These are phyloP conservation scores for Lachnellula cervina DNA, from an alignment of 2,329 filamentous ascomycete genomes.

Conservation along the genomic window DNA sequence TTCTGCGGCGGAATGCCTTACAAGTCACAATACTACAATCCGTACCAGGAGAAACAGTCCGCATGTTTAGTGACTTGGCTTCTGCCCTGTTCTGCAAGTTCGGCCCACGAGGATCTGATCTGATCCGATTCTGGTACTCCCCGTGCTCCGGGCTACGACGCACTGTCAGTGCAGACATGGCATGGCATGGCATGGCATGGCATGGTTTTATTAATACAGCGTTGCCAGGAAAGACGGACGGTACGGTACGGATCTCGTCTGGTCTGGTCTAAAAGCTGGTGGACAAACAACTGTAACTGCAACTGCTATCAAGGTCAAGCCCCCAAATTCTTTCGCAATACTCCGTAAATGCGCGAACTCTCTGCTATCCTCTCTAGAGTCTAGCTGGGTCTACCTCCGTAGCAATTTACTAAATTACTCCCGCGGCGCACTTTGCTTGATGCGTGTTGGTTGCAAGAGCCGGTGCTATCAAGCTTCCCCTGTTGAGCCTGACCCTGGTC, in stretches of 20 bases:
- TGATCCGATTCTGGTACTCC: not conserved
- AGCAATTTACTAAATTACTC: not conserved
- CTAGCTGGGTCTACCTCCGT: not conserved
- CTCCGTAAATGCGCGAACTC: not conserved
- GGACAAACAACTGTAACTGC: too few species aligned
- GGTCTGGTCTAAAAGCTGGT: too few species aligned
- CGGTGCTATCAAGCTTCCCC: constrained; percentile 1
- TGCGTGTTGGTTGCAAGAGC: not conserved
- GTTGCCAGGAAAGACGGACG: not conserved
- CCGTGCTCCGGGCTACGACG: not conserved
- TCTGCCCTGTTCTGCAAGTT: not conserved
- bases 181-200: too few species aligned
- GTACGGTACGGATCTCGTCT: not conserved
- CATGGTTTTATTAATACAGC: not conserved
- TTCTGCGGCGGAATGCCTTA: not conserved
- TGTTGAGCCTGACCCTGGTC: not conserved
- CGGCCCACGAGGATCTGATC: not conserved
- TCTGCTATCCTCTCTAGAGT: not conserved
- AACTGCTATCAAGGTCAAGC: not conserved
- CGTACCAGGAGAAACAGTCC: not conserved
- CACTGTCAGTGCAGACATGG: not conserved
- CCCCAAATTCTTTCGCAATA: not conserved
- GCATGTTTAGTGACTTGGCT: not conserved
- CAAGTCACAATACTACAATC: not conserved
- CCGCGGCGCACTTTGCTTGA: not conserved